Percentiles rank a stretch among this genome's conserved stretches.
phyloP scores from a whole-genome alignment of 306 rosid species.

The Cajanus cajan region DNA sequence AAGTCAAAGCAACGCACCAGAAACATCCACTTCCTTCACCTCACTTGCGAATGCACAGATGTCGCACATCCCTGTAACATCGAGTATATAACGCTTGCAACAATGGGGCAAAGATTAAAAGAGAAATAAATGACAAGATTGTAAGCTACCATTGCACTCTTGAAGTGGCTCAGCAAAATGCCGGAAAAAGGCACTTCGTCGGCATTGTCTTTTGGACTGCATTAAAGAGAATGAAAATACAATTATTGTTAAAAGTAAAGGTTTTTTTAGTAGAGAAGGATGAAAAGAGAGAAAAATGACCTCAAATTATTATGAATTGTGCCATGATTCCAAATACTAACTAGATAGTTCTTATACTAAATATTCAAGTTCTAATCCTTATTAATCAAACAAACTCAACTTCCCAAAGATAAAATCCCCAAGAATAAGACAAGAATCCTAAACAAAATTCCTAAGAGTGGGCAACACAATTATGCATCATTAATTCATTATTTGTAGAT shows the following conservation, averaged over 20 bases:
- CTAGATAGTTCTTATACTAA: neutral
- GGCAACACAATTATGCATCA: neutral
- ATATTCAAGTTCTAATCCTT: constrained; percentile 1
- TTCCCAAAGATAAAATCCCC: neutral
- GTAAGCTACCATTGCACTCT: constrained; percentile 79
- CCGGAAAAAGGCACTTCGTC: constrained; percentile 71
- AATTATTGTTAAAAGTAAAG: constrained; percentile 6
- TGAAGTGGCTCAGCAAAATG: constrained; percentile 91
- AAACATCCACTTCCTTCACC: constrained; percentile 72
- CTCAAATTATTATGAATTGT: neutral
- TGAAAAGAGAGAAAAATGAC: neutral
- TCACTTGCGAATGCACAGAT: constrained; percentile 72
- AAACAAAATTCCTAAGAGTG: neutral
- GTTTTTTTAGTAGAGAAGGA: constrained; percentile 18
- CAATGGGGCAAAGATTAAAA: neutral
- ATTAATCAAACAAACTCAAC: neutral
- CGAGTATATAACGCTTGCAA: constrained; percentile 13
- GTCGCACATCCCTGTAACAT: constrained; percentile 86
- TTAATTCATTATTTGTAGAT: neutral
- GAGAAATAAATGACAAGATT: constrained; percentile 15
- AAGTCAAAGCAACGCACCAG: constrained; percentile 53
- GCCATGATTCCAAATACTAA: neutral
- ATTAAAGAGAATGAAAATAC: constrained; percentile 24
- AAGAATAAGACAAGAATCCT: neutral
- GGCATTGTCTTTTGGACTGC: constrained; percentile 82